Evolutionary conservation across 495 filamentous ascomycete genomes (phyloP), one percentile per base, ranked within the genome.

Genomic region (Cercophora sp.): DNA sequence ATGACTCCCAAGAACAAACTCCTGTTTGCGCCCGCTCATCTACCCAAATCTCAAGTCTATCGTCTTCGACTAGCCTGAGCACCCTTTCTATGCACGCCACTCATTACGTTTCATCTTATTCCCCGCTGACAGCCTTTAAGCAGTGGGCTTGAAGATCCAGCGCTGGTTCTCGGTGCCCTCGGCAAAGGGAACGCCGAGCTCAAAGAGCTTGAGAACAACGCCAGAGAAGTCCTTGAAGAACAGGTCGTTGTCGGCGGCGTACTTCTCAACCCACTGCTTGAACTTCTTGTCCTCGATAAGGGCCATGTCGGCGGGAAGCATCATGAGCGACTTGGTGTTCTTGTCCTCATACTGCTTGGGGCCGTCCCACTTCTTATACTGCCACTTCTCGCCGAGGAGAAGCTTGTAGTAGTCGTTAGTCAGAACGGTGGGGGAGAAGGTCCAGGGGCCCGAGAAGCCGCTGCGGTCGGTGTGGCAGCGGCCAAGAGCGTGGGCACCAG

Each of bases 371-470:
- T 96, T 96, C 74, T 81, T 83, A 75, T 78, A 85, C 60, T 79
- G 70, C 93, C 93, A 98, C 79, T 94, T 94, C 84, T 96, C 90
- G 18, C 88, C 82, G 31, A 94, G 58, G 36, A 98, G 80, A 3
- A 96, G 81, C 54, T 81, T 82, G 82, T 82, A 98, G 77, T 85
- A 98, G 64, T 96, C 93, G 74, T 98, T 98, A 56, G 86, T 95
- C 62, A 98, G 69, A 39, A 92, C 84, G 16, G 91, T 98, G 25
- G 93, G 93, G 57, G 87, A 91, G 81, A 96, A 96, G 61, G 89
- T 89, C 93, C 93, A 98, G 32, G 92, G 93, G 1, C 93, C 93
- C 2, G 87, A 84, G 72, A 81, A 98, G 46, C 93, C 93, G 58
- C 80, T 86, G 55, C 92, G 89, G 70, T 94, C 85, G 6, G 85